Percentiles rank a stretch among this genome's conserved stretches.
phyloP scores from a whole-genome alignment of 2,329 filamentous ascomycete species.

The Neopestalotiopsis sp. region DNA sequence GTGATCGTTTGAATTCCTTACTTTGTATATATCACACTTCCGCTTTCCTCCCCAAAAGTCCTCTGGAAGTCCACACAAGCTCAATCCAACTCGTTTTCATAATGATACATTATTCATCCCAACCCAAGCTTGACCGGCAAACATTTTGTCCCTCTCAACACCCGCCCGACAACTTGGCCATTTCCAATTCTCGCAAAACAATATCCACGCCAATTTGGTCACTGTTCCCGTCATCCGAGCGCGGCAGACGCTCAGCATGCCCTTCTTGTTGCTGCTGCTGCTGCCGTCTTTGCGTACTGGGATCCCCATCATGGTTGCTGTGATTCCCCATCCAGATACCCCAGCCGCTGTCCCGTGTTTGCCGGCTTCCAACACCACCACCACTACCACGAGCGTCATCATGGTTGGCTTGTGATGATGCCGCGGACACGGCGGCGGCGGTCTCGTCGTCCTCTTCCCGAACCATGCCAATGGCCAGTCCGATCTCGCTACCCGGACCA shows the following conservation, averaged over 20 bases:
- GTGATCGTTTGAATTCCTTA: neutral
- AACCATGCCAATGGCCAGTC: slow-evolving; percentile 17
- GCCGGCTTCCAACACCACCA: slow-evolving; percentile 25
- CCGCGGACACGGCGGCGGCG: too few species aligned
- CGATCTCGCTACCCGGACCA: neutral
- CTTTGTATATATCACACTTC: neutral
- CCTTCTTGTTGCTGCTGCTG: too few species aligned
- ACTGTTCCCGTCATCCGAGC: slow-evolving; percentile 4
- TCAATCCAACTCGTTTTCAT: neutral
- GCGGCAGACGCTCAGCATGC: neutral
- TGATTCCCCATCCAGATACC: slow-evolving; percentile 27
- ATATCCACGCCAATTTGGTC: slow-evolving; percentile 14
- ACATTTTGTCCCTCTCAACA: slow-evolving; percentile 21
- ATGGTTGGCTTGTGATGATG: slow-evolving; percentile 20
- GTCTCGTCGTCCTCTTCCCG: neutral
- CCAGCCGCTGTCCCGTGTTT: slow-evolving; percentile 37
- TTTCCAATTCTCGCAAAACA: slow-evolving; percentile 28
- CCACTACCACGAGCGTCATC: slow-evolving; percentile 27
- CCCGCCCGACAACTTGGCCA: slow-evolving; percentile 32
- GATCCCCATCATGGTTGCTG: too few species aligned
- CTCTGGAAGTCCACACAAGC: too few species aligned
- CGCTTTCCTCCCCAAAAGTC: neutral
- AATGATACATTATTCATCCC: neutral
- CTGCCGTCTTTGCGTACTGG: too few species aligned
- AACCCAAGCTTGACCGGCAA: neutral